Base-by-base conservation (phyloP, 495 filamentous ascomycete species). In the Trichoderma erinaceum region DNA sequence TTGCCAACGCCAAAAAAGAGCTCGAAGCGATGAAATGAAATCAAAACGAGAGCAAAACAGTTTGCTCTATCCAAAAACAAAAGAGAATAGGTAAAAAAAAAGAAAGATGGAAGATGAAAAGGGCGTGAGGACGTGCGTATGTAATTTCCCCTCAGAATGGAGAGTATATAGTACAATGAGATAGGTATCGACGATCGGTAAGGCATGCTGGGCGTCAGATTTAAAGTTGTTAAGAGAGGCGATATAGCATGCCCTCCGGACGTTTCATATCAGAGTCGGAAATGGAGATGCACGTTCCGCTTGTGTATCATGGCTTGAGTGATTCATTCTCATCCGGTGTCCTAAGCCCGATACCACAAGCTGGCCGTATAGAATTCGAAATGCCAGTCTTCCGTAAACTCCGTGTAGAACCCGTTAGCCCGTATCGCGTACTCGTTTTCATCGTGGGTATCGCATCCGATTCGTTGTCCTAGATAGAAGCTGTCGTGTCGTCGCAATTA, bases 361-460 rank as follows among this genome's bases (percentile, higher is more conserved):
- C 56, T 2, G 56, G 56, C 56, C 56, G 10, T 32, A 18, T 32
- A n/a, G 8, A 21, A 29, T 35, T 25, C 56, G 27, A 10, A 61
- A 61, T 61, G 16, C 27, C 56, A 32, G 27, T 61, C 56, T 27
- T 61, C 56, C 56, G 27, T 32, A 11, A 61, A 61, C 56, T 61
- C 56, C 56, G 56, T 18, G 56, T 61, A 29, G 56, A 61, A 61
- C 25, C 56, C 56, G n/a, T 61, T 61, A 61, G 25, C 27, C 52
- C 56, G 56, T 61, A 61, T 27, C 56, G n/a, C 56, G 56, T 61
- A 32, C 25, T 61, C 56, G 23, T 61, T 61, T 29, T 61, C 27
- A 5, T 56, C 50, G 27, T 61, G 23, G 56, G 56, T 27, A 61
- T 61, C 56, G 27, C 56, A 61, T 61, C 56, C 56, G 16, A 12